Evolutionary conservation across 257 asterid species (phyloP), one percentile per base, ranked within the genome.

Genomic region (Ajuga chamaepitys): DNA sequence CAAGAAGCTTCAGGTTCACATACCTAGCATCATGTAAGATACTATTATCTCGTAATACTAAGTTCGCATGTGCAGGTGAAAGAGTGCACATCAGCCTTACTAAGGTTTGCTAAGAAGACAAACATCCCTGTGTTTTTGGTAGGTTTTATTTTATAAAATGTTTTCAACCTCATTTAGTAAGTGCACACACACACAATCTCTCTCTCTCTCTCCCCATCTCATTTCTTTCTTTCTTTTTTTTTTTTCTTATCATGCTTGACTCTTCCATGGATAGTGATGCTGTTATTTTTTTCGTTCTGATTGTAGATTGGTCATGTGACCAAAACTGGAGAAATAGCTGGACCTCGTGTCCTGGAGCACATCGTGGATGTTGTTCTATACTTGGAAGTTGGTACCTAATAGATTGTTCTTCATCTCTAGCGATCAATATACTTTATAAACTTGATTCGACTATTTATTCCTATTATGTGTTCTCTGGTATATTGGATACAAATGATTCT

Each of bases 341-440:
- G 99, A 54, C 97, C 99, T 80, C 97, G 94, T 57, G 91, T 81
- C 50, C 78, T 93, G 78, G 97, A 93, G 87, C 99, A 93, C 85
- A 88, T 86, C 12, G 97, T 93, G 73, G 97, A 93, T 79, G 99
- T 83, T 68, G 99, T 93, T 74, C 75, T 93, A 58, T 88, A 87
- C 76, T 81, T 93, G 95, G 99, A 93, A 78, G 99, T 93, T 72
- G 79, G 95, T 84, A 79, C 79, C 80, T 64, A 26, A 16, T 50
- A 5, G 30, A 54, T 40, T 66, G 68, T 56, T 64, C 66, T 50
- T 66, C 45, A 57, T 68, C 44, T 75, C 55, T 14, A 20, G 61
- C 61, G 48, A 22, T 65, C 58, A 9, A 53, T 41, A 55, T 38
- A 9, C 37, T 52, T 41, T 17, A 34, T 42, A 34, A 47, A 47